Base-by-base conservation (phyloP, 495 filamentous ascomycete species). In the Hyaloscypha variabilis region DNA sequence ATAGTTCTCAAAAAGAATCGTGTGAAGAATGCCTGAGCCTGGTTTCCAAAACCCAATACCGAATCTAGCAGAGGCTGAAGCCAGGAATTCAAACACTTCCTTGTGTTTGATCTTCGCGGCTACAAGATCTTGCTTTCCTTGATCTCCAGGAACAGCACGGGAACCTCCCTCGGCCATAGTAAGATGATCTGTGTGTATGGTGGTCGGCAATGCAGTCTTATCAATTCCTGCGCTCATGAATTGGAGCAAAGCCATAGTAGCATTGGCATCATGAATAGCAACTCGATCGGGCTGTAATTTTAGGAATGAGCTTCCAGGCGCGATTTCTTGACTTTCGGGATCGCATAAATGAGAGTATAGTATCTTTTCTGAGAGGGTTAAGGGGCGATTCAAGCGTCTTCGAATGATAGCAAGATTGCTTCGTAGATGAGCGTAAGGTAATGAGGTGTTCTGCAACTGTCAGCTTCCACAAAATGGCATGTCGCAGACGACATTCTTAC, bases 11-110 rank as follows among this genome's bases (percentile, higher is more conserved):
- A 98, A 84, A 68, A 98, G 77, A 72, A 97, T 97, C 83, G 97
- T 93, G 81, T 98, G 94, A 73, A 98, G 97, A 81, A 98, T 97
- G 85, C 94, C 94, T 72, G 94, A 97, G 67, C 94, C 94, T 66
- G 94, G 94, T 77, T 85, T 90, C 94, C 94, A 98, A 88, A 98
- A 98, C 81, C 94, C 94, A 74, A 97, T 97, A 82, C 96, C 92
- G 85, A 97, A 98, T 85, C 97, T 97, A 70, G 92, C 93, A 72
- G 93, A 97, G 63, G 93, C 88, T 59, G 88, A 87, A 61, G 92
- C 88, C 77, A 98, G 83, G 85, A 98, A 98, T 77, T 97, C 91
- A 81, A 97, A 98, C 67, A 98, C 94, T 79, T 98, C 94, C 85
- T 97, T 97, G 88, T 98, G 97, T 79, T 96, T 95, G 65, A 85